Base-by-base conservation (phyloP, 2,329 filamentous ascomycete genomes). In the Cryphonectria nitschkei region DNA sequence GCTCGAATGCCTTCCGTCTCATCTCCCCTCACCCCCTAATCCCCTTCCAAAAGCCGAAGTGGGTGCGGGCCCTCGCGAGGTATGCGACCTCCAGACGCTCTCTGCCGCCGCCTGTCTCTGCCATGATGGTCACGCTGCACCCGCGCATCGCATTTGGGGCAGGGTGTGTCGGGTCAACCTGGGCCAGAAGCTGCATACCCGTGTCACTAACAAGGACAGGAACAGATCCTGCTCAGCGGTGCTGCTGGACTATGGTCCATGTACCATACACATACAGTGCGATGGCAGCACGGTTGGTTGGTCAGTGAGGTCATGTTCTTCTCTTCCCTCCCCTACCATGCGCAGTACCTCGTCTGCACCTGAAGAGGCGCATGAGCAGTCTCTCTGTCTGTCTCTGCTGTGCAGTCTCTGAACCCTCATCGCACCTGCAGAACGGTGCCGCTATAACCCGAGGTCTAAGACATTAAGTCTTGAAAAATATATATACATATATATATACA, bases 21-120 rank as follows among this genome's bases (percentile, higher is more conserved):
- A 52, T 62, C 66, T 62, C 9, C 68, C 56, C 66, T 63, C 43
- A 39, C 50, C 54, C 32, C 50, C 70, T 34, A 34, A 34, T 4
- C 34, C 34, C 34, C 34, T 34, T 56, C 61, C 69, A 68, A 65
- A 63, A 73, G 71, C 71, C 71, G 71, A 71, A 50, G 69, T 71
- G 69, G 50, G 63, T 71, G 71, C 71, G 70, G 71, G 67, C 65
- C 58, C 61, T 68, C 43, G 67, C 67, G 67, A 64, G 60, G 43
- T 58, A 68, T 63, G 67, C 67, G 43, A 54, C 34, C 63, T 65
- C 63, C 19, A 64, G 8, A 11, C 19, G 13, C 39, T 63, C 41
- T 37, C 29, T 64, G 29, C 58, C 46, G 67, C 34, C 58, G 67
- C 46, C 58, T 54, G 60, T 68, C 29, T 41, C 32, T 50, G 41